These are phyloP conservation scores for Eutrema salsugineum DNA, from an alignment of 441 rosid genomes.

Conservation along the genomic window DNA sequence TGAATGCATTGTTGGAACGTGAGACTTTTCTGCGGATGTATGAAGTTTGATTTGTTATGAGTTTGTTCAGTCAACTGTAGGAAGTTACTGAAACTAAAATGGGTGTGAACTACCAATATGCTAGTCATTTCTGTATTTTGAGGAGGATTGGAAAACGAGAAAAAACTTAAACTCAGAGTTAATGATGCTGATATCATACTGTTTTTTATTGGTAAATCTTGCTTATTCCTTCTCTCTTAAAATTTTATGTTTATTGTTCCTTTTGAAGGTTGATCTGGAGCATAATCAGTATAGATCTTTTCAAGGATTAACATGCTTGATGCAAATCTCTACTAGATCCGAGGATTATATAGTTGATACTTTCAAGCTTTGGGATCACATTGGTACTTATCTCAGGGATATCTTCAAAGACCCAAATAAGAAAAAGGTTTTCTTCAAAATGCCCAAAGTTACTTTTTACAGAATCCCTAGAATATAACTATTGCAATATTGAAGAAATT, in stretches of 20 bases:
- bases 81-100: background rate
- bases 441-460: background rate
- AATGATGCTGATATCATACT: background rate
- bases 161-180: background rate
- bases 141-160: background rate
- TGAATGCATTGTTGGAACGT: background rate
- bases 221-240: background rate
- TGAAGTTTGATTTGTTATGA: background rate
- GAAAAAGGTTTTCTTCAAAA: slow-evolving; percentile 61
- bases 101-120: too few species aligned
- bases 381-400: slow-evolving; percentile 86
- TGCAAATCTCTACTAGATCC: slow-evolving; percentile 91
- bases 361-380: slow-evolving; percentile 73
- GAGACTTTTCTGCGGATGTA: background rate
- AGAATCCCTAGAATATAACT: background rate
- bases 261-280: slow-evolving; percentile 87
- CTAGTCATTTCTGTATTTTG: background rate
- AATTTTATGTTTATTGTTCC: background rate
- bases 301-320: slow-evolving; percentile 95
- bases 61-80: background rate
- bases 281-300: slow-evolving; percentile 96
- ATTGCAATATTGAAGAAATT: slow-evolving; percentile 22
- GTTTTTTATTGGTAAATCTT: background rate
- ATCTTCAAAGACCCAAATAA: slow-evolving; percentile 85
- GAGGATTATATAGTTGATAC: slow-evolving; percentile 90